Conservation (phyloP, 2,329 filamentous ascomycete genomes). For the Botrytis pseudocinerea region DNA sequence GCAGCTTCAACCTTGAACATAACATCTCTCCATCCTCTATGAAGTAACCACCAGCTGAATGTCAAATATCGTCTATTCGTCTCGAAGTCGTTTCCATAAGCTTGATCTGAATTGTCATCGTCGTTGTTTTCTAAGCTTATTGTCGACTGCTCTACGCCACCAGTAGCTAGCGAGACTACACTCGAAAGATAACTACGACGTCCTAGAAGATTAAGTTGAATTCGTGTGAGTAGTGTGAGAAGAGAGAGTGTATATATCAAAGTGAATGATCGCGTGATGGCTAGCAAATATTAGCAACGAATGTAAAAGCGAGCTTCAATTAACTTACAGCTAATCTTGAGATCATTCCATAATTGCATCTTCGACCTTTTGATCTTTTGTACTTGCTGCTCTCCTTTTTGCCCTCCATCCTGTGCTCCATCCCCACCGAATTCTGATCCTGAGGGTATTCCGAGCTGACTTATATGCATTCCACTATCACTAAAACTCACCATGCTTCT, state of each 20-base stretch:
- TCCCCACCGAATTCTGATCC: slow-evolving; percentile 47
- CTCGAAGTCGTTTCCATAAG: slow-evolving; percentile 91
- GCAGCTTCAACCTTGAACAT: slow-evolving; percentile 80
- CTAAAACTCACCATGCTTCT: slow-evolving; percentile 75
- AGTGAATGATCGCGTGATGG: slow-evolving; percentile 87
- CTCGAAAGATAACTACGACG: slow-evolving; percentile 94
- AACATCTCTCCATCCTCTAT: slow-evolving; percentile 83
- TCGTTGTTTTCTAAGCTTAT: slow-evolving; percentile 94
- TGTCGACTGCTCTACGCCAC: slow-evolving; percentile 65
- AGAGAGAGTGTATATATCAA: slow-evolving; percentile 88
- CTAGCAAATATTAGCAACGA: slow-evolving; percentile 47
- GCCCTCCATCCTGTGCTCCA: slow-evolving; percentile 45
- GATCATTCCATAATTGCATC: slow-evolving; percentile 92
- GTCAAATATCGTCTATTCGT: slow-evolving; percentile 93
- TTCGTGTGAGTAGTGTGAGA: slow-evolving; percentile 85
- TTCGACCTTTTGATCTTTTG: slow-evolving; percentile 73
- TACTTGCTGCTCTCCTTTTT: slow-evolving; percentile 45
- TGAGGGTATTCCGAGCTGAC: slow-evolving; percentile 65
- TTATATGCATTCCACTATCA: slow-evolving; percentile 80
- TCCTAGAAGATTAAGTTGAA: slow-evolving; percentile 95
- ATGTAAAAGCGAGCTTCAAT: slow-evolving; percentile 27
- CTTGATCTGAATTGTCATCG: slow-evolving; percentile 78
- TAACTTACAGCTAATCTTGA: slow-evolving; percentile 86
- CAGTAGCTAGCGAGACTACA: slow-evolving; percentile 85
- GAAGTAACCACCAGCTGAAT: slow-evolving; percentile 97